Conservation (phyloP, 768 basidiomycete species). For the Ephemerocybe angulata region DNA sequence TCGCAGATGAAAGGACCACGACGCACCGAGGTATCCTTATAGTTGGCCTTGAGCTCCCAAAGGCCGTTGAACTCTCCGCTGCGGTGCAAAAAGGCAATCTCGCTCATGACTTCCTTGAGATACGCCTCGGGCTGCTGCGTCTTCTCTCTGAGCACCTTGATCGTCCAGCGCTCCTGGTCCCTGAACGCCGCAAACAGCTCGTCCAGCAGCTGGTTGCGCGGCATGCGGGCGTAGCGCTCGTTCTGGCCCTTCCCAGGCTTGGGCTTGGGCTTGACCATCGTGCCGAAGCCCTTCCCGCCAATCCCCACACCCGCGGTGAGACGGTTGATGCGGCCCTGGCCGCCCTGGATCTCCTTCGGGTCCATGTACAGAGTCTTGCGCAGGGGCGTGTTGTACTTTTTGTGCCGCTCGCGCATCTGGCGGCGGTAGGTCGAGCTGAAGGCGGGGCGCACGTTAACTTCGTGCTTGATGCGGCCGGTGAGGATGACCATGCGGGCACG, state of each 20-base stretch:
- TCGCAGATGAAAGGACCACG: constrained; percentile 1
- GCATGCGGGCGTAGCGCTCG: constrained; percentile 91
- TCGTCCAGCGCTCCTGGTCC: constrained; percentile 77
- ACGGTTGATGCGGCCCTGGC: constrained; percentile 70
- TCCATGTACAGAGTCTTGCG: constrained; percentile 74
- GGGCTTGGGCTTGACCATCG: constrained; percentile 57
- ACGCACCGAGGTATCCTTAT: constrained; percentile 57
- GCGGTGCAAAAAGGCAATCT: constrained; percentile 73
- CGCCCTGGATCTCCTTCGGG: constrained; percentile 63
- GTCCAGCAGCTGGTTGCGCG: constrained; percentile 83
- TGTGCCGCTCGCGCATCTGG: constrained; percentile 67
- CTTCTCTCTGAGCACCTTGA: constrained; percentile 70
- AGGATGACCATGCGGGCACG: constrained; percentile 75
- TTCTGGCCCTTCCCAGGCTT: constrained; percentile 68
- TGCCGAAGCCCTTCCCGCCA: constrained; percentile 30
- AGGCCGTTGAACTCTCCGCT: constrained; percentile 77
- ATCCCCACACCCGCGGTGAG: constrained; percentile 72
- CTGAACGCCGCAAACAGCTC: constrained; percentile 75
- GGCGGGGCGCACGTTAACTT: constrained; percentile 67
- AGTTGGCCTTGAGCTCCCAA: constrained; percentile 77
- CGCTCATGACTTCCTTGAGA: constrained; percentile 76
- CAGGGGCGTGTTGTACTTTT: constrained; percentile 60
- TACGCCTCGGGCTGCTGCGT: constrained; percentile 86
- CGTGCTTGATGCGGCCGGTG: constrained; percentile 78
- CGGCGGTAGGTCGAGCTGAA: constrained; percentile 65